These are phyloP conservation scores for Coemansia sp. DNA, from an alignment of 192 early-diverging fungal genomes.

Conservation along the genomic window DNA sequence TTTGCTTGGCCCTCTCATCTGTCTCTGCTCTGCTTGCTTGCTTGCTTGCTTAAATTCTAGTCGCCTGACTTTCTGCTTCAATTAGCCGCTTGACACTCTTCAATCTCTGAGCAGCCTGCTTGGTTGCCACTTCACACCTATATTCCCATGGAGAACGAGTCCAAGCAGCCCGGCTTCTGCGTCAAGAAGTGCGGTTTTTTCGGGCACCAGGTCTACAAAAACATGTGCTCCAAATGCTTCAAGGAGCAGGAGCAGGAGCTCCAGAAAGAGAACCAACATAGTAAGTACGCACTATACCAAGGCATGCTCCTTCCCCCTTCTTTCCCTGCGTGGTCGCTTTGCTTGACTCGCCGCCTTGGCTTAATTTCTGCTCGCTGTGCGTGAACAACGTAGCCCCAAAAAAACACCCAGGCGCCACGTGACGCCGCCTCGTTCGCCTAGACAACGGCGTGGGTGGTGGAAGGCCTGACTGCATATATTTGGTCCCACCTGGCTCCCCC, in stretches of 20 bases:
- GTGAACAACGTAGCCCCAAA: not conserved
- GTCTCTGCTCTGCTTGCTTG: not conserved
- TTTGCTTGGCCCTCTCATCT: not conserved
- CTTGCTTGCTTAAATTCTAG: not conserved
- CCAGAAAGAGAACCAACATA: conserved; percentile 38
- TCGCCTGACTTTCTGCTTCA: not conserved
- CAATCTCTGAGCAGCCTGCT: conserved; percentile 1
- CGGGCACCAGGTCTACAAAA: conserved; percentile 66
- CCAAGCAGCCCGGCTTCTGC: conserved; percentile 59
- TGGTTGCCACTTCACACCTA: not conserved
- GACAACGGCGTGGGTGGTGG: not conserved
- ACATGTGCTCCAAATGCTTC: conserved; percentile 77
- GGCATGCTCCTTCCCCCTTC: not conserved
- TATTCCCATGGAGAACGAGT: conserved; percentile 57
- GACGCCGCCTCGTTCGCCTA: not conserved
- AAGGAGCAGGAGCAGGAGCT: conserved; percentile 54
- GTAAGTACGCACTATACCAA: conserved; percentile 29
- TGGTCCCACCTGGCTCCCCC: conserved; percentile 15
- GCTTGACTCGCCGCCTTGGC: conserved; percentile 4
- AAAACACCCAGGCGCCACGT: not conserved
- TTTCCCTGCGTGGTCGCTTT: not conserved
- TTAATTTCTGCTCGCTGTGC: conserved; percentile 9
- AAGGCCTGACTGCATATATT: conserved; percentile 24
- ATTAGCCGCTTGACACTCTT: not conserved
- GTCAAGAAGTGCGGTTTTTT: conserved; percentile 73